Evolutionary conservation across 192 early-diverging fungal species (phyloP).

Genomic region (Mortierella claussenii): DNA sequence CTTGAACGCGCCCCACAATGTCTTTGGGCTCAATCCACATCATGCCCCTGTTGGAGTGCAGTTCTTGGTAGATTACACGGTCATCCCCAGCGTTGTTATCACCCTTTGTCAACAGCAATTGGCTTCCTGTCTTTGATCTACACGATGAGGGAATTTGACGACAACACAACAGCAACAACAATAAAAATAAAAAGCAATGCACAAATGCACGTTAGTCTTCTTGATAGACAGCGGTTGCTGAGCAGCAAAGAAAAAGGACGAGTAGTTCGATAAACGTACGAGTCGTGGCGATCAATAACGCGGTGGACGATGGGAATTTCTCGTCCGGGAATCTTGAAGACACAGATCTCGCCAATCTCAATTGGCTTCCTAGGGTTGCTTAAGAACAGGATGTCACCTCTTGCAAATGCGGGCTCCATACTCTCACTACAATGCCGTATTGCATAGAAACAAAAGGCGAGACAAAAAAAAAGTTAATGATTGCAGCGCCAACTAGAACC

Average conservation of each 20-base stretch:
- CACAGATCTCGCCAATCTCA: constrained; percentile 91
- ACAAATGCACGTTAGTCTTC: not conserved
- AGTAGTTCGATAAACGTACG: constrained; percentile 56
- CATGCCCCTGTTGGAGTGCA: constrained; percentile 68
- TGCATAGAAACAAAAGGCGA: not conserved
- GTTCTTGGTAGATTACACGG: constrained; percentile 80
- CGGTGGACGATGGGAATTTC: constrained; percentile 97
- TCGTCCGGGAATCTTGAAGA: constrained; percentile 90
- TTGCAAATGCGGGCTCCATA: constrained; percentile 97
- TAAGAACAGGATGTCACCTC: constrained; percentile 94
- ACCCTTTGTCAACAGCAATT: constrained; percentile 95
- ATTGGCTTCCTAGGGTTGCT: constrained; percentile 78
- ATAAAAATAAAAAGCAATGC: not conserved
- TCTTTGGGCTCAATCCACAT: constrained; percentile 93
- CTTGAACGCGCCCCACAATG: constrained; percentile 87
- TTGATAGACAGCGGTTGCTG: too few species aligned
- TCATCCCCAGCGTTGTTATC: constrained; percentile 95
- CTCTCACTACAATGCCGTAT: constrained; percentile 69
- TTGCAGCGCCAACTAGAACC: too few species aligned
- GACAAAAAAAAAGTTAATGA: constrained; percentile 1
- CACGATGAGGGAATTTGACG: not conserved
- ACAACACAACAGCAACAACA: not conserved
- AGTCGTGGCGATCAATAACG: constrained; percentile 91
- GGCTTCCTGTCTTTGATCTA: constrained; percentile 73
- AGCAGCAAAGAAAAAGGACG: not conserved